Conservation (phyloP, 1,284 basidiomycete genomes). For the Tilletia caries region DNA sequence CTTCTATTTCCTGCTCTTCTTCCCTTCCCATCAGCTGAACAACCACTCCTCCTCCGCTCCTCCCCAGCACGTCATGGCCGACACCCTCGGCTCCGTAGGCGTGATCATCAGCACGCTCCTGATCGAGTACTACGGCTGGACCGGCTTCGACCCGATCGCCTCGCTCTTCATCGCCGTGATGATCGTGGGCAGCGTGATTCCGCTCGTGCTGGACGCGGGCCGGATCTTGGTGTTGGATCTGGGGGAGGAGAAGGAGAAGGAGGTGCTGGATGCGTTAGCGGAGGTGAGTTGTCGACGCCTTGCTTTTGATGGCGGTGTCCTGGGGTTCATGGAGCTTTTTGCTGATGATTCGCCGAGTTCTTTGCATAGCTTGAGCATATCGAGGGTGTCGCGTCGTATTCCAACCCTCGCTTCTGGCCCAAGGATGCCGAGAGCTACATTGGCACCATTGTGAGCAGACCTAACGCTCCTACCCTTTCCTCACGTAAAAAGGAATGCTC, state of each 20-base stretch:
- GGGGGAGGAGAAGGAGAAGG: conserved; percentile 64
- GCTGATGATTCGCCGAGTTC: too few relatives aligned
- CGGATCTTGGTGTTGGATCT: conserved; percentile 83
- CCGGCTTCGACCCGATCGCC: conserved; percentile 96
- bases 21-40: not conserved
- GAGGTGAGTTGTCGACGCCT: conserved; percentile 69
- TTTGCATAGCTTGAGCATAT: conserved; percentile 24
- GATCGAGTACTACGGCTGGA: conserved; percentile 98
- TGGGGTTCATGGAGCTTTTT: too few relatives aligned
- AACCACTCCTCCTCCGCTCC: conserved; percentile 26
- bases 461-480: conserved; percentile 65
- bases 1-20: not conserved
- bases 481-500: conserved; percentile 27
- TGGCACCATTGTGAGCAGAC: conserved; percentile 83
- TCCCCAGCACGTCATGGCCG: conserved; percentile 57
- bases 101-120: conserved; percentile 95
- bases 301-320: too few relatives aligned
- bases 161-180: conserved; percentile 92
- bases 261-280: conserved; percentile 69
- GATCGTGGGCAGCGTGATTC: conserved; percentile 90
- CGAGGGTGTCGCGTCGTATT: conserved; percentile 77
- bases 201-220: conserved; percentile 88
- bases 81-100: conserved; percentile 78
- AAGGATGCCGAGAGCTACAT: conserved; percentile 81
- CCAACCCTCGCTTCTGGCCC: conserved; percentile 87